phyloP scores from a whole-genome alignment of 2,329 filamentous ascomycete species.

The Fusarium proliferatum region DNA sequence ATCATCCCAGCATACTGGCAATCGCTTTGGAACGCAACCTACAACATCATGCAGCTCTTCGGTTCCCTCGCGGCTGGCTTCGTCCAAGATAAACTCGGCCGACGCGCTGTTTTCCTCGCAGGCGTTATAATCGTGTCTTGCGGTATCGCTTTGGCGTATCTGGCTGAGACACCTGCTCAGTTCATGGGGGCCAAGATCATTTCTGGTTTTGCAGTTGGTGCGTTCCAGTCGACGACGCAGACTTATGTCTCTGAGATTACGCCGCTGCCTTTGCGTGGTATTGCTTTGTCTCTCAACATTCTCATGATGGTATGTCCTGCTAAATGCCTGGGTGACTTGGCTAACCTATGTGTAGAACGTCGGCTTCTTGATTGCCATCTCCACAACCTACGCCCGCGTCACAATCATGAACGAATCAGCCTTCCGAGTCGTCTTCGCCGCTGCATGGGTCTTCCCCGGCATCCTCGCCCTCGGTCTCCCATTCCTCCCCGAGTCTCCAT shows the following conservation, averaged over 20 bases:
- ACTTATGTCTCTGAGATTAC: constrained; percentile 16
- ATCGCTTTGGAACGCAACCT: constrained; percentile 8
- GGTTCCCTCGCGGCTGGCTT: not conserved
- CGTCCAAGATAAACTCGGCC: not conserved
- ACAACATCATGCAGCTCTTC: constrained; percentile 18
- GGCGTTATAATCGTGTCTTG: constrained; percentile 5
- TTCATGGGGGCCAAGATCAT: constrained; percentile 23
- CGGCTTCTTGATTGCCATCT: constrained; percentile 4
- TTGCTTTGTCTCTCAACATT: constrained; percentile 1
- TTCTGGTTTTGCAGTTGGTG: constrained; percentile 11
- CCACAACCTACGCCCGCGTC: not conserved
- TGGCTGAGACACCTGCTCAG: constrained; percentile 11
- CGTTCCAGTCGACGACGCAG: constrained; percentile 14
- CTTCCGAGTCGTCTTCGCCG: constrained; percentile 7
- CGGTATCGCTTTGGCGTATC: not conserved
- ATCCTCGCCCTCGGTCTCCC: constrained; percentile 14
- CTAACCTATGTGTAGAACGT: not conserved
- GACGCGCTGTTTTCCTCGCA: not conserved
- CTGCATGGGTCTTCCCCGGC: constrained; percentile 13
- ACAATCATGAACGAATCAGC: constrained; percentile 6
- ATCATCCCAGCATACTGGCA: constrained; percentile 21
- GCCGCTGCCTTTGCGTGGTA: not conserved
- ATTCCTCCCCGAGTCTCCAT: constrained; percentile 21
- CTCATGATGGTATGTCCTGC: constrained; percentile 3
- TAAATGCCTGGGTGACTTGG: too few relatives aligned